Conservation (phyloP, 345 rosid species). For the Viola odorata region DNA sequence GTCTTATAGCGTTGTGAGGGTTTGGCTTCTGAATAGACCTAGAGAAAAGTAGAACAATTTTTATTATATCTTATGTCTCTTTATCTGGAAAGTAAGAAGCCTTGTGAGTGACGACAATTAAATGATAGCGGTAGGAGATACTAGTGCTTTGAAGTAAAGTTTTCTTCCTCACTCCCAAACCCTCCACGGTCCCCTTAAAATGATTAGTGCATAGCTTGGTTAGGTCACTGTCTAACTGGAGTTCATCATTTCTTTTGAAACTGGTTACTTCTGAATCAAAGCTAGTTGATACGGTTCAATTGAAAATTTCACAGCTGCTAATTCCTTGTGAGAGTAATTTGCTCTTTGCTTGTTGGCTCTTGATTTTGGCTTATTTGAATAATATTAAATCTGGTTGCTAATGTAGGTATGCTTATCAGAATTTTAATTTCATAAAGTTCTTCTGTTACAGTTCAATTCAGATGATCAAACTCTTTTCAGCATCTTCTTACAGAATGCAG, state of each 20-base stretch:
- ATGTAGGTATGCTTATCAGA: not conserved
- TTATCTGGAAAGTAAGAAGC: too few relatives aligned
- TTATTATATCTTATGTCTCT: too few relatives aligned
- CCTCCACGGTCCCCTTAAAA: too few relatives aligned
- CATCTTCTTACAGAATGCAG: constrained; percentile 75
- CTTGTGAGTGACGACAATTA: too few relatives aligned
- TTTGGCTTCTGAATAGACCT: too few relatives aligned
- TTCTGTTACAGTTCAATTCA: constrained; percentile 34
- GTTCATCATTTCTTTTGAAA: not conserved
- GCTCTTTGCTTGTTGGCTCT: not conserved
- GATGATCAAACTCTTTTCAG: constrained; percentile 37
- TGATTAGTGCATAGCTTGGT: too few relatives aligned
- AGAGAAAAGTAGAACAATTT: too few relatives aligned
- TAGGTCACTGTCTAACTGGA: too few relatives aligned
- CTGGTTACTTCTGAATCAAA: not conserved
- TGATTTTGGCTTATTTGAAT: not conserved
- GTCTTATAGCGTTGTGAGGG: too few relatives aligned
- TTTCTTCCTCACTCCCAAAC: too few relatives aligned
- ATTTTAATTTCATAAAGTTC: constrained; percentile 1
- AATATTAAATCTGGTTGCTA: not conserved
- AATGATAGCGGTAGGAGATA: too few relatives aligned
- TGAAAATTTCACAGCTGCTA: not conserved
- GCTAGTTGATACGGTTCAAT: not conserved
- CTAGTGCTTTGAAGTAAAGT: too few relatives aligned
- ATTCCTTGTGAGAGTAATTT: not conserved